Base-by-base conservation (phyloP, 495 filamentous ascomycete species). In the Achaetomiella virescens region DNA sequence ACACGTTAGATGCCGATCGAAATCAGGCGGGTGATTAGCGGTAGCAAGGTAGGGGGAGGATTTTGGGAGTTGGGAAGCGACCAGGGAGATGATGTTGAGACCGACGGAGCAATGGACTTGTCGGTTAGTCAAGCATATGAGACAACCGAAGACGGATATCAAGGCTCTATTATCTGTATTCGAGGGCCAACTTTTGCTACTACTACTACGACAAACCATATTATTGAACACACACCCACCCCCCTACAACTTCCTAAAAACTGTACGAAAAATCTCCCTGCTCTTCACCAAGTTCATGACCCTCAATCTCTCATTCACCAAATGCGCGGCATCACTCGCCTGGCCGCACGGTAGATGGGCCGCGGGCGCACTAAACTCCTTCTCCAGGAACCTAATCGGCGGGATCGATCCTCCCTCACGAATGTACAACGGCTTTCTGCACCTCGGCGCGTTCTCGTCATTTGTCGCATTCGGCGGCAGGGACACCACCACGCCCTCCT, bases 301-400 rank as follows among this genome's bases (percentile, higher is more conserved):
- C 37, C 93, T 77, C 68, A 97, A 70, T 52, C 95, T 75, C 78
- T 98, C 93, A 67, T 97, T 97, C 62, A 95, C 89, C 71, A 98
- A 71, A 83, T 98, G 93, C 24, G 91, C 93, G 49, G 82, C 81
- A 67, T 98, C 93, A 65, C 90, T 97, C 40, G 91, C 90, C 69
- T 97, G 93, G 2, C 93, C 93, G 65, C 91, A 96, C 0, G 93
- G 95, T 38, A 98, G 66, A 70, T 97, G 92, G 0, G 93, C 93
- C 0, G 95, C 93, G 0, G 91, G 90, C 0, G 93, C 93, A 2
- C 80, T 80, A 65, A 97, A 97, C 63, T 95, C 91, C 72, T 95
- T 93, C 68, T 98, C 93, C 44, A 98, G 68, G 68, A 97, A 97
- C 10, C 93, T 75, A 54, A 96, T 96, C 0, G 88, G 85, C 1